These are phyloP conservation scores for Diaporthe sp. DNA, from an alignment of 2,329 filamentous ascomycete genomes.

Conservation along the genomic window DNA sequence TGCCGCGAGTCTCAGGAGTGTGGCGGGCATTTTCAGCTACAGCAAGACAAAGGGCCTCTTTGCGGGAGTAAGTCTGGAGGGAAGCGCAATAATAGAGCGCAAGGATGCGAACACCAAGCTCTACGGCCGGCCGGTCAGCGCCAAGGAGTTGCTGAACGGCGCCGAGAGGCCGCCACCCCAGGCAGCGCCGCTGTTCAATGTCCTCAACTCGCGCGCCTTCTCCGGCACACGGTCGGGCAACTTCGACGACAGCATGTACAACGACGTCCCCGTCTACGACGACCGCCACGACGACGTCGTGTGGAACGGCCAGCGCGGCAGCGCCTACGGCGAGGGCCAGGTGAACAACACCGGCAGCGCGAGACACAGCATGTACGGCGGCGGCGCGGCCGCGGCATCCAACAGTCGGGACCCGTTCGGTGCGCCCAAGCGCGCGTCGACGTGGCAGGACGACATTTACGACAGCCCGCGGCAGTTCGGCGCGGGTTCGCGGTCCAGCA, in stretches of 20 bases:
- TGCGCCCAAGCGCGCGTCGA: slow-evolving; percentile 72
- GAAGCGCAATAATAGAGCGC: slow-evolving; percentile 91
- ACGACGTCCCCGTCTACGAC: slow-evolving; percentile 92
- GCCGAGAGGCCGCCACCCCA: slow-evolving; percentile 82
- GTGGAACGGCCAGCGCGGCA: slow-evolving; percentile 82
- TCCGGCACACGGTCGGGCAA: slow-evolving; percentile 68
- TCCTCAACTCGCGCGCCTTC: slow-evolving; percentile 89
- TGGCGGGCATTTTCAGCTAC: slow-evolving; percentile 95
- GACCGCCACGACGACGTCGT: slow-evolving; percentile 84
- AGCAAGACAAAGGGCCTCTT: slow-evolving; percentile 98
- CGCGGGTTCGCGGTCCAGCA: slow-evolving; percentile 63
- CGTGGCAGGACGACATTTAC: slow-evolving; percentile 83
- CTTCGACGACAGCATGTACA: slow-evolving; percentile 82
- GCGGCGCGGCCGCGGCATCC: slow-evolving; percentile 37
- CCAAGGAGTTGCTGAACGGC: slow-evolving; percentile 84
- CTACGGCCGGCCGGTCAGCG: slow-evolving; percentile 86
- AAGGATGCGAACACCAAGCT: slow-evolving; percentile 98
- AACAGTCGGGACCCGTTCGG: slow-evolving; percentile 65
- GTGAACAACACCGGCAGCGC: slow-evolving; percentile 50
- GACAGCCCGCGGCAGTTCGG: slow-evolving; percentile 65
- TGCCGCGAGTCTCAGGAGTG: slow-evolving; percentile 88
- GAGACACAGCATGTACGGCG: slow-evolving; percentile 47
- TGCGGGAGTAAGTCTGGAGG: slow-evolving; percentile 94
- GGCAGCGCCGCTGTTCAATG: slow-evolving; percentile 84
- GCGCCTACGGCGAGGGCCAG: slow-evolving; percentile 76